Percentiles rank a stretch among this genome's conserved stretches.
phyloP scores from a whole-genome alignment of 148 eudicot genomes.

The Rhododendron vialii region DNA sequence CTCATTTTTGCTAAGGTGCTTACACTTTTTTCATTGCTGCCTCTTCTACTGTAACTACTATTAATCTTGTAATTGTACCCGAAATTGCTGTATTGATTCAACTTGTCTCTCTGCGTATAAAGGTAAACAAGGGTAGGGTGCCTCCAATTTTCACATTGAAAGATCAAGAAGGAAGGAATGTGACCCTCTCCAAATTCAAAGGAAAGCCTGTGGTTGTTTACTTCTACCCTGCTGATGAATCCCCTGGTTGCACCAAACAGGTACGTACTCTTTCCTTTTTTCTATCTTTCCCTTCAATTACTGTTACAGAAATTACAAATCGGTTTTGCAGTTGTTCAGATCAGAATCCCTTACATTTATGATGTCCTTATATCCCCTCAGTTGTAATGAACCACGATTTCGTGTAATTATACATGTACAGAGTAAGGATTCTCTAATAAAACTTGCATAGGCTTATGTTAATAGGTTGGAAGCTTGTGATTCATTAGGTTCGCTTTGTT shows the following conservation, averaged over 20 bases:
- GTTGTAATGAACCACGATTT: not conserved
- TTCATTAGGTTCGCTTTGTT: not conserved
- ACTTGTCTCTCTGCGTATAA: not conserved
- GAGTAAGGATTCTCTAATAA: not conserved
- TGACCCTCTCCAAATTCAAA: conserved; percentile 81
- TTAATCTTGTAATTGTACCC: not conserved
- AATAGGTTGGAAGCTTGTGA: not conserved
- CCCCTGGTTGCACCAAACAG: conserved; percentile 99
- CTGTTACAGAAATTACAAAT: not conserved
- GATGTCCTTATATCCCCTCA: not conserved
- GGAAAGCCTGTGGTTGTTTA: conserved; percentile 91
- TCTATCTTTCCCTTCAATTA: not conserved
- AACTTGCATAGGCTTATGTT: not conserved
- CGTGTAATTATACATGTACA: not conserved
- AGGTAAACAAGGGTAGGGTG: conserved; percentile 72
- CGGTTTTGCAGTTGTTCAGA: not conserved
- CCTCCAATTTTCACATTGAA: conserved; percentile 72
- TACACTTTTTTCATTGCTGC: not conserved
- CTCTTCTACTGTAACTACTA: too few species aligned
- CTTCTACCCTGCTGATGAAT: conserved; percentile 98
- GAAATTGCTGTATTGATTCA: not conserved
- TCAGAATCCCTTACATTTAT: not conserved
- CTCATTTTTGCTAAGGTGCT: conserved; percentile 67
- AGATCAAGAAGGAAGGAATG: conserved; percentile 83
- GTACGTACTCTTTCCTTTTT: conserved; percentile 17